phyloP scores from a whole-genome alignment of 2,329 filamentous ascomycete species.

The Aspergillus japonicus region DNA sequence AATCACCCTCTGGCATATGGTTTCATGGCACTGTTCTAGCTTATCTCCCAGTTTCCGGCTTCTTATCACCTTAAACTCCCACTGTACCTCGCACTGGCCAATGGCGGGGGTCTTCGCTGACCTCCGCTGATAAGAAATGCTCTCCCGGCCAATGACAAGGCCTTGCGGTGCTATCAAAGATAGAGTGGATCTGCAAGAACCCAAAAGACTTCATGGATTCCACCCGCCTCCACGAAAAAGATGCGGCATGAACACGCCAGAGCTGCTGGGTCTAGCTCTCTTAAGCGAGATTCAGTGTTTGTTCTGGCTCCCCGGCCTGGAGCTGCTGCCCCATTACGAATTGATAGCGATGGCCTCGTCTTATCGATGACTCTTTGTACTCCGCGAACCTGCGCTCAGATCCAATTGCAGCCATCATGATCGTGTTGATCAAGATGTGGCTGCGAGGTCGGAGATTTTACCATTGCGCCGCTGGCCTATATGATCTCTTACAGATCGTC shows the following conservation, averaged over 20 bases:
- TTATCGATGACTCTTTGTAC: slow-evolving; percentile 2
- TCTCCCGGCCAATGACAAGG: slow-evolving; percentile 2
- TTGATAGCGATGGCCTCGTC: background rate
- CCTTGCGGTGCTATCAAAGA: background rate
- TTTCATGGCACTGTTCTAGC: background rate
- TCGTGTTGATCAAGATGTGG: slow-evolving; percentile 10
- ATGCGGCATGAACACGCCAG: background rate
- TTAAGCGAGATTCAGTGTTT: background rate
- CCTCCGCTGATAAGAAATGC: slow-evolving; percentile 6
- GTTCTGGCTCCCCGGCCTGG: background rate
- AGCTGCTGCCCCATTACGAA: slow-evolving; percentile 6
- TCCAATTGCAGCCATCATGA: slow-evolving; percentile 6
- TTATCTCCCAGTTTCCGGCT: background rate
- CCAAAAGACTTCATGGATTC: background rate
- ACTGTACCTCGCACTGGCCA: background rate
- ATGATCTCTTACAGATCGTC: background rate
- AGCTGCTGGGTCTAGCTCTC: background rate
- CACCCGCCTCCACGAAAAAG: background rate
- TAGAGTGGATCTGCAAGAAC: background rate
- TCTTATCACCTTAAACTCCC: background rate
- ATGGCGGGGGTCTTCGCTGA: slow-evolving; percentile 1
- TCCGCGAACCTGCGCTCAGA: background rate
- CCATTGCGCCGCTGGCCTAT: background rate
- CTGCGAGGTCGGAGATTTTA: slow-evolving; percentile 22
- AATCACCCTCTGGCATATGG: background rate